Conservation (phyloP, 192 early-diverging fungal species). For the Coemansia sp. region DNA sequence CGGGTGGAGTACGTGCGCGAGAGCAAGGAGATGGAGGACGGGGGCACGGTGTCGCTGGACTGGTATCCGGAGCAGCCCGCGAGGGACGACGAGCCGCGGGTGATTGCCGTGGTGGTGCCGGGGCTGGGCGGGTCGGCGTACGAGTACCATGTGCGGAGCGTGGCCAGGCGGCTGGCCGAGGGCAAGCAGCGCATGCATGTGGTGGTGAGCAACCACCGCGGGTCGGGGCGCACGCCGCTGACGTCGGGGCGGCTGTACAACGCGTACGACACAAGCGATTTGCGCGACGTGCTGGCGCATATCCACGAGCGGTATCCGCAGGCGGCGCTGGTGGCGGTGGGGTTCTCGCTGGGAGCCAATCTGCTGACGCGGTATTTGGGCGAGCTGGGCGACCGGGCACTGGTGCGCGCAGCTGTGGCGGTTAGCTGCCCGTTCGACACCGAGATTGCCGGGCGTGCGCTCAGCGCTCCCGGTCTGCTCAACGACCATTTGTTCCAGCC, state of each 20-base stretch:
- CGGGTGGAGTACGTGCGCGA: constrained; percentile 45
- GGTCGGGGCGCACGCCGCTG: constrained; percentile 73
- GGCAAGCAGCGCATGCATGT: constrained; percentile 53
- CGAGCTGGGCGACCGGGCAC: constrained; percentile 64
- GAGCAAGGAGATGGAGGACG: constrained; percentile 63
- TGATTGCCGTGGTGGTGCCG: constrained; percentile 73
- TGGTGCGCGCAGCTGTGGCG: constrained; percentile 67
- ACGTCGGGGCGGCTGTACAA: constrained; percentile 73
- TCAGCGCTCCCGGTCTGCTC: constrained; percentile 52
- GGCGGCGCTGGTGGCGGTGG: constrained; percentile 68
- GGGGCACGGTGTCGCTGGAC: constrained; percentile 82
- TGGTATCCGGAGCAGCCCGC: constrained; percentile 58
- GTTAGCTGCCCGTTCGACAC: constrained; percentile 88
- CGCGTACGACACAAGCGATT: constrained; percentile 75
- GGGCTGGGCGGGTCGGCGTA: constrained; percentile 93
- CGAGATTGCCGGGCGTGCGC: constrained; percentile 34
- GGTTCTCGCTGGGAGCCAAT: constrained; percentile 91
- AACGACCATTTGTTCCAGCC: constrained; percentile 59
- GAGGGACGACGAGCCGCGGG: constrained; percentile 32
- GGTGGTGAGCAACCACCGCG: constrained; percentile 86
- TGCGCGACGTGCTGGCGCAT: constrained; percentile 16
- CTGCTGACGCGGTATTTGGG: constrained; percentile 86
- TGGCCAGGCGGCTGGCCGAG: constrained; percentile 59
- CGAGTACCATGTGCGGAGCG: constrained; percentile 76
- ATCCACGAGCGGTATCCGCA: constrained; percentile 45